Percentiles rank a stretch among this genome's conserved stretches.
phyloP scores from a whole-genome alignment of 768 basidiomycete species.

The Fistulinella prunicolor region DNA sequence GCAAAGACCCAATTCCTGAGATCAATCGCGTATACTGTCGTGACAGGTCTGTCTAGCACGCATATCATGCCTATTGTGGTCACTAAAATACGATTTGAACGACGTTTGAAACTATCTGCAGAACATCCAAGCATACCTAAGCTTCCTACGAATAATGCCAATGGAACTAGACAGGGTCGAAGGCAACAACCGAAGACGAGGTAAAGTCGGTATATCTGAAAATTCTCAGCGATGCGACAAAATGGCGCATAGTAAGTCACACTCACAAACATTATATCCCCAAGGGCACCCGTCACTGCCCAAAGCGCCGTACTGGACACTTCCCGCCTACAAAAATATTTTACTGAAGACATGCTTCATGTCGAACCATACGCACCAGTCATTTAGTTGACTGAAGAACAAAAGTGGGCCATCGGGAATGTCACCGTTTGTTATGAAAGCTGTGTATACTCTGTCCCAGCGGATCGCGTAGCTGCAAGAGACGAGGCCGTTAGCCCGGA shows the following conservation, averaged over 20 bases:
- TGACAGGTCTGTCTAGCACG: background rate
- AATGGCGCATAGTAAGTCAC: background rate
- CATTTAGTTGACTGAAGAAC: slow-evolving; percentile 1
- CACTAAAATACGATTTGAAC: background rate
- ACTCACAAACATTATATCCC: slow-evolving; percentile 7
- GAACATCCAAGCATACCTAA: background rate
- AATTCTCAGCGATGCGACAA: background rate
- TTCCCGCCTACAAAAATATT: slow-evolving; percentile 4
- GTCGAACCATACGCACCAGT: slow-evolving; percentile 1
- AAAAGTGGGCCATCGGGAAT: slow-evolving; percentile 2
- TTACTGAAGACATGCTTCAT: background rate
- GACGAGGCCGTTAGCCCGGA: background rate
- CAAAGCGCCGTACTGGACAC: slow-evolving; percentile 4
- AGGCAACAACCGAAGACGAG: slow-evolving; percentile 4
- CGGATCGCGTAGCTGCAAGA: slow-evolving; percentile 3
- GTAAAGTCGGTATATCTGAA: slow-evolving; percentile 9
- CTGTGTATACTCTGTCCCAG: slow-evolving; percentile 7
- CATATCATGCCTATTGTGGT: background rate
- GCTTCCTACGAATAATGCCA: slow-evolving; percentile 2
- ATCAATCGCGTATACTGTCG: background rate
- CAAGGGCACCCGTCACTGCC: slow-evolving; percentile 3
- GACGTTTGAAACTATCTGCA: background rate
- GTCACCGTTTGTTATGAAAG: slow-evolving; percentile 5
- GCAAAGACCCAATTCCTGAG: slow-evolving; percentile 5
- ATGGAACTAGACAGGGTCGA: slow-evolving; percentile 1